Evolutionary conservation across 208 protist genomes (phyloP), one percentile per base, ranked within the genome.

Genomic region (Crithidia bombi): DNA sequence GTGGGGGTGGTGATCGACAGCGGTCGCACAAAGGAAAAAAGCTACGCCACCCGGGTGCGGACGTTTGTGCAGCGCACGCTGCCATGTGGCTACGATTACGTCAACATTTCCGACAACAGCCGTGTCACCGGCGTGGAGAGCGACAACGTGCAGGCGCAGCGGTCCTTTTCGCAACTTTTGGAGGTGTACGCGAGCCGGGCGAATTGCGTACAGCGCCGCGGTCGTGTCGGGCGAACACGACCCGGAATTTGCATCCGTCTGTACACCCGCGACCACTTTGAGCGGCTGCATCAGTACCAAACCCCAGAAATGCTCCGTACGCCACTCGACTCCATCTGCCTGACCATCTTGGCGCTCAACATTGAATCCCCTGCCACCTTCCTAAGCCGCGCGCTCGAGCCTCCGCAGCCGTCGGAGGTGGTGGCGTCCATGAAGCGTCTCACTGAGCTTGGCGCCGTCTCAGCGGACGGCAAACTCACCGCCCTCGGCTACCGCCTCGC

Each of bases 1-100:
- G 97, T 99, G 33, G 95, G 91, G 28, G 99, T 95, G 59, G 98
- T 99, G 28, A 96, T 99, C 33, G 98, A 99, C 73, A 83, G 96
- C 21, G 98, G 98, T 0, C 93, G 97, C 14, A 83, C 81, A 23
- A 99, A 99, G 86, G 96, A 99, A 76, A 98, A 98, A 69, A 79
- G 74, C n/a, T 99, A 94, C 86, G 88, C 97, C 44, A 78, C 88
- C 69, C 55, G 71, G 39, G 51, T 65, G 26, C 78, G 79, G 25
- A 64, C 61, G 12, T 70, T 81, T 9, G 57, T 50, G 46, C 38
- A 75, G 30, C 77, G 80, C 26, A 69, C 56, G 26, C 69, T 76
- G 50, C 64, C 81, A n/a, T 74, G 63, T 21, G 78, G 81, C 30
- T 81, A 71, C 33, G 77, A 92, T 44, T 75, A 52, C 41, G 47